phyloP scores from a whole-genome alignment of 495 filamentous ascomycete genomes.

The Neurospora intermedia region DNA sequence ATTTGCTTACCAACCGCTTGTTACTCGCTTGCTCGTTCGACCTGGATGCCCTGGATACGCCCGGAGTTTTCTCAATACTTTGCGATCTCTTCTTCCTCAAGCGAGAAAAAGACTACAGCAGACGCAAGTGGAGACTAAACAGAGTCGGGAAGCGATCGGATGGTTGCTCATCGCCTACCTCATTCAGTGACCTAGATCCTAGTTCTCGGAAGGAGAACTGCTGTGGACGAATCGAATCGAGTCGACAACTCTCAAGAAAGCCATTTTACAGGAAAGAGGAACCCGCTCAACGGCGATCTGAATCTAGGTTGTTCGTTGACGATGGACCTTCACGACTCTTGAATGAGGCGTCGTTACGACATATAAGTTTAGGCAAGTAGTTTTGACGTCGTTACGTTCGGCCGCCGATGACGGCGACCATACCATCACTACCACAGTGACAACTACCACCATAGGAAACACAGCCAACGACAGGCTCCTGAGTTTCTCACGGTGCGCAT shows the following conservation, averaged over 20 bases:
- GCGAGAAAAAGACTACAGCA: neutral
- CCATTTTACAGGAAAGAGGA: neutral
- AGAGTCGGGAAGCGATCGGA: neutral
- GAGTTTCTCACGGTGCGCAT: neutral
- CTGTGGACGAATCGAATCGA: too few species aligned
- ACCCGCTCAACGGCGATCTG: neutral
- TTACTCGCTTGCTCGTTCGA: neutral
- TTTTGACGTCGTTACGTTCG: neutral
- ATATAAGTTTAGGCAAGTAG: neutral
- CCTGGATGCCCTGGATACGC: neutral
- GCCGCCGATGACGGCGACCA: neutral
- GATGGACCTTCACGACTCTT: neutral
- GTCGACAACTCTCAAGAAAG: neutral
- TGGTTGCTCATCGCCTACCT: neutral
- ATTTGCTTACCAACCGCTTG: neutral
- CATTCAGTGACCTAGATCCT: neutral
- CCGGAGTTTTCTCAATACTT: neutral
- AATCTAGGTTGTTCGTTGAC: neutral
- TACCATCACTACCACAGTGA: neutral
- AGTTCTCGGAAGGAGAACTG: neutral
- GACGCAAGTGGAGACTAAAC: neutral
- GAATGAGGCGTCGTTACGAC: neutral
- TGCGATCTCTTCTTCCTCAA: neutral
- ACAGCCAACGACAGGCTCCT: neutral
- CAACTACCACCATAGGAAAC: neutral